Evolutionary conservation across 441 rosid species (phyloP).

Genomic region (Populus hybrid): DNA sequence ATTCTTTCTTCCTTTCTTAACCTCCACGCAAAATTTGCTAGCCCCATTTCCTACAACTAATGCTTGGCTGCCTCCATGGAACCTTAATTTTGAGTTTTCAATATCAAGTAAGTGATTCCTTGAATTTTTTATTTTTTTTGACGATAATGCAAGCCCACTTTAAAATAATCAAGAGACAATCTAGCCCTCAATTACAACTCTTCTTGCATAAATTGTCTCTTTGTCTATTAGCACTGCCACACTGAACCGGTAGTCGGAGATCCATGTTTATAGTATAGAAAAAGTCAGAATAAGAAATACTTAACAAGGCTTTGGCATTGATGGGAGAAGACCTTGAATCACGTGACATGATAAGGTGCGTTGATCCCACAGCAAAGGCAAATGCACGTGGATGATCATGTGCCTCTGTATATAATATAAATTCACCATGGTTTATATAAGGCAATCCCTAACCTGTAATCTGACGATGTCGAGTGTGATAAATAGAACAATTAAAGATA

Average conservation of each 20-base stretch:
- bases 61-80: background rate
- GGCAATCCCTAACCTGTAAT: background rate
- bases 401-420: constrained; percentile 34
- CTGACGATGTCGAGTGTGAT: background rate
- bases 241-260: background rate
- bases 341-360: constrained; percentile 47
- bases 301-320: constrained; percentile 14
- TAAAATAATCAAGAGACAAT: background rate
- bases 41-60: background rate
- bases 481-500: no score
- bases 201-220: background rate
- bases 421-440: no score
- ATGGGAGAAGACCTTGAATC: constrained; percentile 40
- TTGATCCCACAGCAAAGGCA: constrained; percentile 56
- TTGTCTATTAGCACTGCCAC: background rate
- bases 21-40: background rate
- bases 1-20: background rate
- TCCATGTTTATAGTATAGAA: background rate
- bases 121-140: background rate
- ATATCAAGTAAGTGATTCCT: background rate
- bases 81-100: background rate
- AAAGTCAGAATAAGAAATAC: background rate
- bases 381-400: constrained; percentile 60
- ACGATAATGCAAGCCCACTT: background rate
- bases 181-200: background rate